Evolutionary conservation across 2,329 filamentous ascomycete species (phyloP), one percentile per base, ranked within the genome.

Genomic region (Xylaria sp.): DNA sequence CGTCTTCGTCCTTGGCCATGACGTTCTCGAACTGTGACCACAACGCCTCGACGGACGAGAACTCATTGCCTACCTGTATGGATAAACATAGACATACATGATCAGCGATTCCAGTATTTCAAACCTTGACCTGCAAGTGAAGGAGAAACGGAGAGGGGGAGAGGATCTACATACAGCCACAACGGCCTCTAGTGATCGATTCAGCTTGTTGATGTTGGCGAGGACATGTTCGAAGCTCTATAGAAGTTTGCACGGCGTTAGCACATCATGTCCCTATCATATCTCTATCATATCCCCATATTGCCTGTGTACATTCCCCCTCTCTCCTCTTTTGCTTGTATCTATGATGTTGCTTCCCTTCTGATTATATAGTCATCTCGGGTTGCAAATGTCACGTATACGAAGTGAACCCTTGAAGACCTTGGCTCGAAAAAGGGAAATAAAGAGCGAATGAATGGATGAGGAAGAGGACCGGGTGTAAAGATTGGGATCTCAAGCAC

Each of bases 1-100:
- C 60, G 56, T 82, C 83, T 2, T 83, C 82, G 65, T 91, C 87
- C 76, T 91, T 93, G 9, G 89, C 93, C 94, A 98, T 98, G 75
- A 98, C 94, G 74, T 91, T 92, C 83, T 99, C 96, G 78, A 99
- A 98, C 77, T 97, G 94, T 48, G 93, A 97, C 96, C 96, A 99
- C 18, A 99, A 87, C 37, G 94, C 94, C 81, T 99, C 96, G 52
- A 99, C 96, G 3, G 94, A 94, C n/a, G 92, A 91, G 82, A 99
- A 98, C 78, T 99, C 96, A 81, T 97, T 97, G 46, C 96, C 96
- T 62, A 99, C 91, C 90, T 93, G 64, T 25, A 20, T 13, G 41
- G n/a, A 13, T 12, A 8, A 13, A 23, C 28, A 54, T n/a, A 25
- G 13, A 46, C 7, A n/a, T 18, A 46, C 13, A 6, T 55, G 15